phyloP scores from a whole-genome alignment of 345 rosid genomes.

The Eutrema heterophyllum region DNA sequence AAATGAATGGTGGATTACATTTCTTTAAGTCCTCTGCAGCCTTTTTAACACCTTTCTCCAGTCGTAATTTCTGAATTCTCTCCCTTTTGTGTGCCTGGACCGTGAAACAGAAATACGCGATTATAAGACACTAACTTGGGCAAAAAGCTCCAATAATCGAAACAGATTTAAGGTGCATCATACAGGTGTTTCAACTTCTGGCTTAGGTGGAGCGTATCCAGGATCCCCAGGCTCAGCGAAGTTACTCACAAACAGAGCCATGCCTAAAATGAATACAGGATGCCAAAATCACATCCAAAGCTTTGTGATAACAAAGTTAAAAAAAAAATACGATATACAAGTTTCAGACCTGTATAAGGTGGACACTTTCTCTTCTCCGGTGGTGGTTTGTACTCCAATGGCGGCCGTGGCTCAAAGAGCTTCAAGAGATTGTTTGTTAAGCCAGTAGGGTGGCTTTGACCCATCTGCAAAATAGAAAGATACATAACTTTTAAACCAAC shows the following conservation, averaged over 20 bases:
- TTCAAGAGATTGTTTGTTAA: constrained; percentile 76
- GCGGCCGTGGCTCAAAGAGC: constrained; percentile 88
- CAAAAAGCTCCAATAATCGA: not conserved
- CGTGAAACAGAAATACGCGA: not conserved
- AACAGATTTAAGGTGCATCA: constrained; percentile 1
- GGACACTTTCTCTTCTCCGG: constrained; percentile 92
- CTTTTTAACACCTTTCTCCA: constrained; percentile 78
- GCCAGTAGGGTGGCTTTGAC: constrained; percentile 93
- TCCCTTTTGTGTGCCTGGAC: constrained; percentile 58
- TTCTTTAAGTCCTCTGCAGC: constrained; percentile 74
- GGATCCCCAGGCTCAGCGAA: constrained; percentile 87
- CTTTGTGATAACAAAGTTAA: not conserved
- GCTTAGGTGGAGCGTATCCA: constrained; percentile 73
- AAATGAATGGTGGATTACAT: constrained; percentile 39
- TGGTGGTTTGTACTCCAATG: constrained; percentile 76
- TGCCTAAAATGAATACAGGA: constrained; percentile 39
- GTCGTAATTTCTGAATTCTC: constrained; percentile 61
- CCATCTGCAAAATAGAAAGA: constrained; percentile 55
- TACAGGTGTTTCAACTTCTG: constrained; percentile 75
- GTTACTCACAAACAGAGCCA: constrained; percentile 72
- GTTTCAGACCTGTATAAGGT: constrained; percentile 46
- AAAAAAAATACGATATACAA: not conserved
- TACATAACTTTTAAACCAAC: not conserved
- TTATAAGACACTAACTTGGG: not conserved
- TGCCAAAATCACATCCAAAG: not conserved